Evolutionary conservation across 2,329 filamentous ascomycete species (phyloP).

Genomic region (Botryotinia narcissicola): DNA sequence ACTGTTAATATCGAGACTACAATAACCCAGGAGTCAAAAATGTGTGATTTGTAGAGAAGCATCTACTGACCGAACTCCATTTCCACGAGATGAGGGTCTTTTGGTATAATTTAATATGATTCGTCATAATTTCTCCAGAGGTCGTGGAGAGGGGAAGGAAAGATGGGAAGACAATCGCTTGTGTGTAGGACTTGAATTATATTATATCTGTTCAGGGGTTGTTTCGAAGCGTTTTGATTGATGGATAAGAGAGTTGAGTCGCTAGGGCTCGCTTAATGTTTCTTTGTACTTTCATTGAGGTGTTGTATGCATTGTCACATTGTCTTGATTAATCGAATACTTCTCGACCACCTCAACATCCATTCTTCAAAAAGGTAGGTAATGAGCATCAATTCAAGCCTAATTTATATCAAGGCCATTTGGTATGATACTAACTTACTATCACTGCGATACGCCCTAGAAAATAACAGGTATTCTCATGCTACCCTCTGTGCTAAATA

Average conservation of each 20-base stretch:
- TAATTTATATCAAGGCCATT: too few relatives aligned
- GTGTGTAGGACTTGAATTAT: not conserved
- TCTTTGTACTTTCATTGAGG: too few relatives aligned
- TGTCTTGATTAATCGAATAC: not conserved
- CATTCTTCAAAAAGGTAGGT: too few relatives aligned
- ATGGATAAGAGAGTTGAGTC: not conserved
- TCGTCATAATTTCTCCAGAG: accelerated
- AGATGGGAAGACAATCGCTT: not conserved
- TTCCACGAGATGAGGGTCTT: too few relatives aligned
- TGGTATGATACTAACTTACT: too few relatives aligned
- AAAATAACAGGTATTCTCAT: not conserved
- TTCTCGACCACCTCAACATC: not conserved
- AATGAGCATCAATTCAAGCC: accelerated
- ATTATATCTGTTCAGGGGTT: not conserved
- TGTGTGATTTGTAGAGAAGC: not conserved
- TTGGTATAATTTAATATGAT: not conserved
- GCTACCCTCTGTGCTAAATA: not conserved
- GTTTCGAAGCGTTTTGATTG: not conserved
- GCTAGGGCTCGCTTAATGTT: not conserved
- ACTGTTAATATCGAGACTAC: not conserved
- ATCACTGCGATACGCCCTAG: accelerated
- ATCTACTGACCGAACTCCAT: not conserved
- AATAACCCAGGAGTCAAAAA: too few relatives aligned
- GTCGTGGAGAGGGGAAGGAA: not conserved
- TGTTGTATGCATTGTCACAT: not conserved